Evolutionary conservation across 2,329 filamentous ascomycete genomes (phyloP).

Genomic region (Aureobasidium pullulans): DNA sequence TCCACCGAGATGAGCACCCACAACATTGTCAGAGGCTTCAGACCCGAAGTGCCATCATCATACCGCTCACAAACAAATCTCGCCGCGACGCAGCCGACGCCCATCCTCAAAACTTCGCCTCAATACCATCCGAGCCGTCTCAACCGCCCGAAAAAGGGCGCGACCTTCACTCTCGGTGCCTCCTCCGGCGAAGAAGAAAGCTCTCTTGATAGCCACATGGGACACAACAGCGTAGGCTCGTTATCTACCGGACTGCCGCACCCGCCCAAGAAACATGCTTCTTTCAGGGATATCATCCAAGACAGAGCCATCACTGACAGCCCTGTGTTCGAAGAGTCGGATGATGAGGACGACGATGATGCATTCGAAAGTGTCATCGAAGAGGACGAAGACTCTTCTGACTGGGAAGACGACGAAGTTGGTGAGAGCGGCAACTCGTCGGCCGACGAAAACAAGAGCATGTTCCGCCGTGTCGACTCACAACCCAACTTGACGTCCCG

Average conservation of each 20-base stretch:
- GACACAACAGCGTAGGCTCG: constrained; percentile 45
- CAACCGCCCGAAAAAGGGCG: constrained; percentile 45
- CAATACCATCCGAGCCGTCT: constrained; percentile 22
- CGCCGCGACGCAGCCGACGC: constrained; percentile 43
- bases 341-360: constrained; percentile 49
- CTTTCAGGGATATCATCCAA: constrained; percentile 70
- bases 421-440: constrained; percentile 73
- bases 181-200: constrained; percentile 82
- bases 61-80: constrained; percentile 56
- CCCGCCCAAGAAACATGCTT: constrained; percentile 65
- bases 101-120: constrained; percentile 51
- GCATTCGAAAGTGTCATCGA: constrained; percentile 79
- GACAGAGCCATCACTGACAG: constrained; percentile 59
- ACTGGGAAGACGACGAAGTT: constrained; percentile 51
- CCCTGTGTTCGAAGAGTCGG: constrained; percentile 53
- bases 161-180: constrained; percentile 63
- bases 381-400: constrained; percentile 39
- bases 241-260: constrained; percentile 47
- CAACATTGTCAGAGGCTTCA: constrained; percentile 80
- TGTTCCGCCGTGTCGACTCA: constrained; percentile 90
- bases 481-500: constrained; percentile 76
- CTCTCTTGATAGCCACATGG: constrained; percentile 60
- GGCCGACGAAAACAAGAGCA: constrained; percentile 62
- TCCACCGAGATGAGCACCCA: constrained; percentile 54
- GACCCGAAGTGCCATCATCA: constrained; percentile 64